These are phyloP conservation scores for Maudiozyma humilis DNA, from an alignment of 1,139 yeast genomes.

Conservation along the genomic window DNA sequence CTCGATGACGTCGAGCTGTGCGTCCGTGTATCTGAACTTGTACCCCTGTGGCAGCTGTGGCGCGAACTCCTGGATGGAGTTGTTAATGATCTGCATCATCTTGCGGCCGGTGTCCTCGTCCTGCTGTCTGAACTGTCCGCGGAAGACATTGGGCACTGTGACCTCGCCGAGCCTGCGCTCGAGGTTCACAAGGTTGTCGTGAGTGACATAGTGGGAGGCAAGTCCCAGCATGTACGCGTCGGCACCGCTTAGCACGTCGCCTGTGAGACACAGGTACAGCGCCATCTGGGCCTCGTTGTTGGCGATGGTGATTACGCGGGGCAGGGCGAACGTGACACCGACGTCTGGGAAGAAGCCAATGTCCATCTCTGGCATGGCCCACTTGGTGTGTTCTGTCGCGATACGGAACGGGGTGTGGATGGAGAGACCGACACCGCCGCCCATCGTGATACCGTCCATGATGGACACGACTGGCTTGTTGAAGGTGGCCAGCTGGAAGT, in stretches of 20 bases:
- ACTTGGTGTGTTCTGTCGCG: slow-evolving; percentile 79
- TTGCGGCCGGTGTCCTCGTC: neutral
- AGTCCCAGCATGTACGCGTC: slow-evolving; percentile 78
- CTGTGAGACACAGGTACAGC: slow-evolving; percentile 78
- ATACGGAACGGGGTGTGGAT: slow-evolving; percentile 92
- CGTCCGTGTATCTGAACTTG: slow-evolving; percentile 49
- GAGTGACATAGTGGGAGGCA: slow-evolving; percentile 82
- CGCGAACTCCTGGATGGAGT: slow-evolving; percentile 65
- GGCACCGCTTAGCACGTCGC: slow-evolving; percentile 64
- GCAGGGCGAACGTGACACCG: slow-evolving; percentile 84
- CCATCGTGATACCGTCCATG: slow-evolving; percentile 94
- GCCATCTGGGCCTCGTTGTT: slow-evolving; percentile 67
- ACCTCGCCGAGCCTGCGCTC: slow-evolving; percentile 54
- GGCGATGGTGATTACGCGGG: slow-evolving; percentile 44
- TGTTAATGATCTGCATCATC: slow-evolving; percentile 45
- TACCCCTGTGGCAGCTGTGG: slow-evolving; percentile 60
- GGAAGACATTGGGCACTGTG: slow-evolving; percentile 17
- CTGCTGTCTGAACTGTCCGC: slow-evolving; percentile 11
- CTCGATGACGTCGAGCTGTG: slow-evolving; percentile 57
- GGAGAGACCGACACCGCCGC: slow-evolving; percentile 93
- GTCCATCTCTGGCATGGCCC: slow-evolving; percentile 98
- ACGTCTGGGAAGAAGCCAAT: slow-evolving; percentile 97
- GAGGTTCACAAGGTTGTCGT: slow-evolving; percentile 53
- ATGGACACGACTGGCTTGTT: slow-evolving; percentile 77
- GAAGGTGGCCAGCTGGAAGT: slow-evolving; percentile 71